These are phyloP conservation scores for Coccomyxa sp. DNA, from an alignment of 139 green algal species.

Conservation along the genomic window DNA sequence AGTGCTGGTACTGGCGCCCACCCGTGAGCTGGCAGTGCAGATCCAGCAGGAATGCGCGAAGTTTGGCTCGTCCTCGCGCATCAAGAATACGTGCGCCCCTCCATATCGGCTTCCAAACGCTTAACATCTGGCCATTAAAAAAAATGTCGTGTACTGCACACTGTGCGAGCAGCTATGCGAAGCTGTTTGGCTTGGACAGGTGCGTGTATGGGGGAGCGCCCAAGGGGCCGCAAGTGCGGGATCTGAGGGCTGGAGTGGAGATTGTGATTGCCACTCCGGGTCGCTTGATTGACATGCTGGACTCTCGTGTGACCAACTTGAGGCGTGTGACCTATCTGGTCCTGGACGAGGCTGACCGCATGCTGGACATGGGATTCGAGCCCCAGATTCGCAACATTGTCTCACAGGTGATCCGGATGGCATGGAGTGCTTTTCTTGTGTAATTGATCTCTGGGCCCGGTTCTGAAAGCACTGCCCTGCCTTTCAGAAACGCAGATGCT, in stretches of 20 bases:
- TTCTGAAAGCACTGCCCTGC: no score
- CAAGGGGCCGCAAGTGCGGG: constrained; percentile 65
- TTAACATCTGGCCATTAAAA: background rate
- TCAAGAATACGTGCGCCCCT: constrained; percentile 80
- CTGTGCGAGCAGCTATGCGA: background rate
- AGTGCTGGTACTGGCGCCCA: constrained; percentile 87
- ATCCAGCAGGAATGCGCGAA: constrained; percentile 89
- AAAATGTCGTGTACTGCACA: background rate
- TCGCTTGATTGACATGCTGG: constrained; percentile 82
- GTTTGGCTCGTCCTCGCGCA: constrained; percentile 80
- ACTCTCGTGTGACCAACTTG: constrained; percentile 66
- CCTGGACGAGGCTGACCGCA: constrained; percentile 93
- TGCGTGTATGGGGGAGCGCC: constrained; percentile 80
- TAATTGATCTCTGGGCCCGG: background rate
- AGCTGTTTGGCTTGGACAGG: background rate
- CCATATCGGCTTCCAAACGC: no score
- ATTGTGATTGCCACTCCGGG: constrained; percentile 90
- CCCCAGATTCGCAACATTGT: constrained; percentile 72
- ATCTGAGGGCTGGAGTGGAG: constrained; percentile 64
- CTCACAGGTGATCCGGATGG: constrained; percentile 12
- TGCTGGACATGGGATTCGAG: constrained; percentile 97
- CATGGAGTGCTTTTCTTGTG: background rate
- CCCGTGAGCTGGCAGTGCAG: constrained; percentile 89
- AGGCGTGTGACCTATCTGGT: constrained; percentile 82
- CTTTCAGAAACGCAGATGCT: background rate